A percentile compares a stretch with the other conserved stretches of the same genome.
These are phyloP conservation scores for Ajuga reptans DNA, from an alignment of 305 asterid genomes.

Conservation along the genomic window DNA sequence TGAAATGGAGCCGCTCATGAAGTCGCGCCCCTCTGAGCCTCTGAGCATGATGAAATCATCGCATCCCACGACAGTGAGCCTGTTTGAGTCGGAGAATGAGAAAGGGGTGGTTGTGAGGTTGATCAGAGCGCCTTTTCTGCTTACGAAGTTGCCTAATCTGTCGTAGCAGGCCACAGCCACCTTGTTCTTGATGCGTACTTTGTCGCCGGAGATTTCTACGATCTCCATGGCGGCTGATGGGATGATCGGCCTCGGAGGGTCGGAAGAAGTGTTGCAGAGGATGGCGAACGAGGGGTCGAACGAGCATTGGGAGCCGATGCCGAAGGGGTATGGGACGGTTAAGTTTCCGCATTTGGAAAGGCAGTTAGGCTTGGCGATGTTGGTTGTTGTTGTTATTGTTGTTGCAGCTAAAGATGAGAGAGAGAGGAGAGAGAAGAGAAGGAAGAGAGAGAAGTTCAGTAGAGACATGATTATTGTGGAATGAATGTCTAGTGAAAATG, in stretches of 20 bases:
- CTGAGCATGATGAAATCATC: conserved; percentile 28
- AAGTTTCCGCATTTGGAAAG: conserved; percentile 40
- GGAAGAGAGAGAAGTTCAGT: background rate
- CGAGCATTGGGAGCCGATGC: conserved; percentile 40
- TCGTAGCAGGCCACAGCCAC: conserved; percentile 29
- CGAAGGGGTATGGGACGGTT: conserved; percentile 51
- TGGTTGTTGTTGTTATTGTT: conserved; percentile 1
- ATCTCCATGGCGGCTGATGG: conserved; percentile 11
- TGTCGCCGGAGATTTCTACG: conserved; percentile 14
- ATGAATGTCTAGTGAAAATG: background rate
- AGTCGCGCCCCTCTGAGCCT: conserved; percentile 25
- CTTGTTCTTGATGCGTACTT: conserved; percentile 25
- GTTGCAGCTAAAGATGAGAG: background rate
- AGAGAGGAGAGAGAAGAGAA: background rate
- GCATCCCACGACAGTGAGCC: conserved; percentile 47
- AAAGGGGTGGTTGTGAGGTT: conserved; percentile 17
- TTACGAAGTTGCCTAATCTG: background rate
- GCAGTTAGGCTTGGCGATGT: conserved; percentile 36
- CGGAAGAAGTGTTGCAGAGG: conserved; percentile 30
- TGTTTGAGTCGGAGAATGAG: conserved; percentile 37
- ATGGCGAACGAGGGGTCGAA: conserved; percentile 23
- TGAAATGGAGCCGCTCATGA: conserved; percentile 36
- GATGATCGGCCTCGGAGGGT: conserved; percentile 32
- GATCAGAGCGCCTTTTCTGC: background rate
- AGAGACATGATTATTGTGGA: background rate